Percentiles rank a stretch among this genome's conserved stretches.
Evolutionary conservation across 1,284 basidiomycete genomes (phyloP).

Genomic region (Tremellales sp.): DNA sequence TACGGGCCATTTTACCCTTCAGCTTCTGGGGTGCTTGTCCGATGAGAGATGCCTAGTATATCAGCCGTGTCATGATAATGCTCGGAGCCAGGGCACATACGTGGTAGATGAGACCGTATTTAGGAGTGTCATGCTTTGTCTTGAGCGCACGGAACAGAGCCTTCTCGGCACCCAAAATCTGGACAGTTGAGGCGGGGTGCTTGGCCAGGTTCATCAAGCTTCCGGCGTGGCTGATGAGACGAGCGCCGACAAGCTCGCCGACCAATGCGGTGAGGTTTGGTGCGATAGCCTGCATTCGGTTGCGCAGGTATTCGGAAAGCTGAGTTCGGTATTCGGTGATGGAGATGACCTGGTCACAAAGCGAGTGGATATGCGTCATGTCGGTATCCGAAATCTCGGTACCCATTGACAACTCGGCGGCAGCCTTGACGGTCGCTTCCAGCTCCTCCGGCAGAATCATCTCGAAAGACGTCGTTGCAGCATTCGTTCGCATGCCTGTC

Average conservation of each 20-base stretch:
- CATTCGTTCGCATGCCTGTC: slow-evolving; percentile 90
- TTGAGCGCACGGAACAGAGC: slow-evolving; percentile 96
- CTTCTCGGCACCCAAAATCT: slow-evolving; percentile 98
- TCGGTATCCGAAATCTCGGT: slow-evolving; percentile 97
- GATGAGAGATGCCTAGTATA: slow-evolving; percentile 76
- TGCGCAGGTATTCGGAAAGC: slow-evolving; percentile 89
- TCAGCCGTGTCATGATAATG: neutral
- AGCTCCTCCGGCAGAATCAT: slow-evolving; percentile 91
- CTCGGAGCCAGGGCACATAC: slow-evolving; percentile 53
- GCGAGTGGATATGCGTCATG: slow-evolving; percentile 87
- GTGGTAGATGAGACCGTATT: slow-evolving; percentile 97
- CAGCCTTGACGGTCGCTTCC: slow-evolving; percentile 83
- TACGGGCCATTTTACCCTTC: slow-evolving; percentile 99
- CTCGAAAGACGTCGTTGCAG: slow-evolving; percentile 76
- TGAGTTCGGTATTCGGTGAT: slow-evolving; percentile 91
- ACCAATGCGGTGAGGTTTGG: slow-evolving; percentile 95
- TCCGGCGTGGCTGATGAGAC: slow-evolving; percentile 94
- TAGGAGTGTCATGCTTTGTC: slow-evolving; percentile 98
- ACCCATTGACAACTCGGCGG: slow-evolving; percentile 96
- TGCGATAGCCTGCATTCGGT: slow-evolving; percentile 95
- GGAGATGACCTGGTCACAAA: slow-evolving; percentile 95
- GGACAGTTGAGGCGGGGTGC: slow-evolving; percentile 95
- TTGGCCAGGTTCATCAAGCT: slow-evolving; percentile 91
- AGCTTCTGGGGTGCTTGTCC: slow-evolving; percentile 97
- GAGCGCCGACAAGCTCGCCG: slow-evolving; percentile 92